Evolutionary conservation across 768 basidiomycete genomes (phyloP), one percentile per base, ranked within the genome.

Genomic region (Suillus subalutaceus): DNA sequence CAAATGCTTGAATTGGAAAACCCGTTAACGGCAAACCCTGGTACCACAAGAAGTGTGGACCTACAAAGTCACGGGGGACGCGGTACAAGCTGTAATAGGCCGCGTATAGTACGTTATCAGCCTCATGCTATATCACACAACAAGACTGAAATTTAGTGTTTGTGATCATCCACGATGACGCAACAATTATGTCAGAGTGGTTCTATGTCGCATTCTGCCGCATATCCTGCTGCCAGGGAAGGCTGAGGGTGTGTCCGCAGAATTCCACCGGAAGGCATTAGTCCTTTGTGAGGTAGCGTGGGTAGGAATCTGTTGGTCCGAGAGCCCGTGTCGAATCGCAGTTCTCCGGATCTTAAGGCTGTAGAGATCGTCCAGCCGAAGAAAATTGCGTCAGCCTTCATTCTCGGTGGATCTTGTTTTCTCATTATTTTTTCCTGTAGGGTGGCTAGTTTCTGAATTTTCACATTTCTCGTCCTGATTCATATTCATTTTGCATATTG

Each of bases 61-160:
- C 73, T 89, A 89, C 70, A 93, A 93, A 70, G 87, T 93, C 35
- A 85, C 89, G 71, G 93, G 91, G 1, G 88, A 91, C 66, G 83
- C 88, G 0, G 90, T 93, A 7, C 87, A 90, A 70, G 92, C 90
- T 4, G 81, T 93, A 26, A 76, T 93, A 35, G 92, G 93, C 37
- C 90, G 88, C 13, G 84, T 93, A 16, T 88, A 75, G 93, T 94
- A 72, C 67, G 92, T 82, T 62, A 40, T 64, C 65, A 44, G 18
- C 61, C 69, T 69, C 73, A 80, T 20, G 59, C 41, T 60, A 18
- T 20, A 30, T 30, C 35, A n/a, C 57, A 58, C 23, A 40, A 41
- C 9, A 26, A 59, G 58, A 59, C 26, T 26, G 58, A 30, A 16
- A 41, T 18, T 18, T 26, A 30, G 7, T 67, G 15, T 35, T 26